These are phyloP conservation scores for Amoebophrya sp. DNA, from an alignment of 169 alveolate genomes.

Conservation along the genomic window DNA sequence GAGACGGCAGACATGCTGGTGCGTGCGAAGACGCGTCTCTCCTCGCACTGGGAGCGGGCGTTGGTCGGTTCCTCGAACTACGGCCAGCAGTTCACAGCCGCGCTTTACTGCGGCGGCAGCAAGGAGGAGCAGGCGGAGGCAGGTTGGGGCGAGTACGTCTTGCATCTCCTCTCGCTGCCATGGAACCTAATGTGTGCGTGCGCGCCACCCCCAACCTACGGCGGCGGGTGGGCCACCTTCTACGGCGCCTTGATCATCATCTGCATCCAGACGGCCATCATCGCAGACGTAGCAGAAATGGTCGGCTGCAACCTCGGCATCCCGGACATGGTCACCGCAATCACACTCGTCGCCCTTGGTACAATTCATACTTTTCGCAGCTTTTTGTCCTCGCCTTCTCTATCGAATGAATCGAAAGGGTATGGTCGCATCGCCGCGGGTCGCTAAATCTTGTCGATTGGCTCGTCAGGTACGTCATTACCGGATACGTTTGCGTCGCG, in stretches of 20 bases:
- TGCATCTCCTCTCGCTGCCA: slow-evolving; percentile 31
- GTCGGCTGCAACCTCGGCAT: slow-evolving; percentile 39
- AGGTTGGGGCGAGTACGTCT: neutral
- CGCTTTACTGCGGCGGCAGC: neutral
- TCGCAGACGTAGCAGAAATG: slow-evolving; percentile 36
- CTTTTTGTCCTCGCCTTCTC: neutral
- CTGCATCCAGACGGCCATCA: slow-evolving; percentile 21
- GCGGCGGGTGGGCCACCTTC: slow-evolving; percentile 40
- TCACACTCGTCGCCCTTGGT: slow-evolving; percentile 39
- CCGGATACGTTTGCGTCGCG: neutral
- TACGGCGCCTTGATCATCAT: slow-evolving; percentile 22
- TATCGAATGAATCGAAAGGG: neutral
- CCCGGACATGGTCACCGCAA: slow-evolving; percentile 30
- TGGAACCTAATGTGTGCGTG: slow-evolving; percentile 41
- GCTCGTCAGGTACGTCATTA: neutral
- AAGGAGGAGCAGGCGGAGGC: neutral
- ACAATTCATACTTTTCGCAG: neutral
- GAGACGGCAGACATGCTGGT: neutral
- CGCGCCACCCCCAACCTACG: slow-evolving; percentile 37
- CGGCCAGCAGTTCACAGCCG: neutral
- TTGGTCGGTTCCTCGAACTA: neutral
- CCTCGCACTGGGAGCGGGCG: neutral
- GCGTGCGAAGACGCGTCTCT: neutral
- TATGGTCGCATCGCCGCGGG: too few relatives aligned
- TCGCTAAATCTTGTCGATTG: neutral